Base-by-base conservation (phyloP, 2,329 filamentous ascomycete genomes). In the Fusarium bulbicola region DNA sequence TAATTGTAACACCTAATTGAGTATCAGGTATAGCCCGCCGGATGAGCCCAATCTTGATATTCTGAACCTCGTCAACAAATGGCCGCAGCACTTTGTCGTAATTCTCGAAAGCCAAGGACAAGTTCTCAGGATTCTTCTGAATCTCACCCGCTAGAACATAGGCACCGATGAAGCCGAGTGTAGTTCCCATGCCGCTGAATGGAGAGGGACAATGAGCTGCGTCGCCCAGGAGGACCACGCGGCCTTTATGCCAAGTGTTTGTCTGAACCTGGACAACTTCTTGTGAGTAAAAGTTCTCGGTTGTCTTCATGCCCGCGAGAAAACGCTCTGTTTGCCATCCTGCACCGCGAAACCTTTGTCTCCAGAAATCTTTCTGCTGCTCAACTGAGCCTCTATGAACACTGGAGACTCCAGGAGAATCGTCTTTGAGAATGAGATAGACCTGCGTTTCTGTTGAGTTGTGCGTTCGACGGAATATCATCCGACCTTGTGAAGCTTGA, bases 281-380 rank as follows among this genome's bases (percentile, higher is more conserved):
- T 49, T 73, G 70, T 3, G 66, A 73, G 40, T 73, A 73, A 15
- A 73, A 73, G 40, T 73, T 71, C n/a, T 45, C 40, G 2, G 70
- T 42, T 1, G 66, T 60, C 28, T 67, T 50, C 61, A 73, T 73
- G 3, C 70, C 70, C 8, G 73, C 45, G 7, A 73, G 39, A 15
- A 73, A 71, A 2, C 70, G 61, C 1, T 63, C 37, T 6, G 68
- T 46, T 13, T 73, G 60, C 70, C 70, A 73, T 2, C 70, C 70
- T 7, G 66, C 66, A 9, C 20, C 59, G 0, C 45, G 66, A 26
- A 73, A 73, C 4, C 28, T 47, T n/a, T 50, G 66, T 0, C 60
- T 34, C 70, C 70, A 73, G 18, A 73, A 73, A 14, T 73, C 53
- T 15, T 73, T 73, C 24, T 70, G 70, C 13, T 73, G 70, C 24